Base-by-base conservation (phyloP, 2,329 filamentous ascomycete species). In the Aplosporella prunicola region DNA sequence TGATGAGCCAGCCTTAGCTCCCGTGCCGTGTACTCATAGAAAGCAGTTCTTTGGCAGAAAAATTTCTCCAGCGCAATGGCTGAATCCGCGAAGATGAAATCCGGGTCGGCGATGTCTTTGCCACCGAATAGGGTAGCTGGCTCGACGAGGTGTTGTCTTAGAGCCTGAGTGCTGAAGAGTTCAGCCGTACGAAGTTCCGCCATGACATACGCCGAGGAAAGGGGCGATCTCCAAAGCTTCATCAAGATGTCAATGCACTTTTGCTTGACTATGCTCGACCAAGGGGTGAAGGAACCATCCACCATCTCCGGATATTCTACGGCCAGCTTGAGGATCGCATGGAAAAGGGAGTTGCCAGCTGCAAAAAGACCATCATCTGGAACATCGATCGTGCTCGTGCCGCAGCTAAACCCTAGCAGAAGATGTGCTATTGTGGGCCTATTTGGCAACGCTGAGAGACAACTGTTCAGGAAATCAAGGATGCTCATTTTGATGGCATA, bases 351-450 rank as follows among this genome's bases (percentile, higher is more conserved):
- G 14, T 72, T 72, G 10, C 77, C 74, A 11, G 74, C 68, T 9
- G 78, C 74, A 57, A 94, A 93, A 2, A 82, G 62, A 32, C 86
- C 74, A 18, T 78, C 73, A 1, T 76, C 63, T 34, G 81, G 71
- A 20, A 91, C 65, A 16, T 76, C 76, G 2, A 96, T 66, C 8
- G 72, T 72, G 44, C 78, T 79, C 23, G 80, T 74, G 28, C 78
- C 75, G 50, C 86, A 93, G 39, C 74, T 74, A 57, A 98, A 95
- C 0, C 91, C 91, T 5, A 98, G 75, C 2, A 98, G 67, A 30
- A 93, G 70, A 57, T 98, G 93, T 0, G 89, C 91, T 47, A 98
- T 80, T 2, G 82, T 93, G 4, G 91, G 88, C 48, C 79, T 76
- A 48, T 81, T 74, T 1, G 82, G 79, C 17, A 80, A 81, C 22